phyloP scores from a whole-genome alignment of 2,329 filamentous ascomycete genomes.

The Pseudogymnoascus sp. region DNA sequence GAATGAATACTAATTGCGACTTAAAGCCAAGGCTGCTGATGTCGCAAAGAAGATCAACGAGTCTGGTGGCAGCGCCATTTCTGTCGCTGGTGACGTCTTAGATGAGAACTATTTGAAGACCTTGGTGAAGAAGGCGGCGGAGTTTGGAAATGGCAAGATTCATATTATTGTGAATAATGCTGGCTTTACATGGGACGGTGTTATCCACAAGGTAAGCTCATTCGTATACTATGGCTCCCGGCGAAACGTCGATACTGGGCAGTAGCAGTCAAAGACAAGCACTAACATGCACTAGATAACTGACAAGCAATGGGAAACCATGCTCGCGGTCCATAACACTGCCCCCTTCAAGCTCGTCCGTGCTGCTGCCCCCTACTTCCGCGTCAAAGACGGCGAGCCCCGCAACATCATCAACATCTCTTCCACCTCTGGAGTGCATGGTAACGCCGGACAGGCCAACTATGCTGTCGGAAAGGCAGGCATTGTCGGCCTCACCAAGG shows the following conservation, averaged over 20 bases:
- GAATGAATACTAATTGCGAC: conserved; percentile 15
- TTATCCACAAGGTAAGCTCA: conserved; percentile 67
- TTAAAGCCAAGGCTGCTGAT: conserved; percentile 54
- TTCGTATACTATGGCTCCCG: not conserved
- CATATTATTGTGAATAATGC: conserved; percentile 90
- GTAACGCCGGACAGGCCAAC: conserved; percentile 86
- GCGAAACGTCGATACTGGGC: not conserved
- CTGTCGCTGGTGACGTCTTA: conserved; percentile 69
- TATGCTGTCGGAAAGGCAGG: conserved; percentile 81
- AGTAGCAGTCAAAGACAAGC: not conserved
- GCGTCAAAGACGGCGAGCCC: conserved; percentile 72
- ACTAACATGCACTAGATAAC: conserved; percentile 46
- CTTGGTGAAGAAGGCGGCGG: conserved; percentile 66
- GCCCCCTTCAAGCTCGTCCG: conserved; percentile 78
- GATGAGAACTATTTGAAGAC: conserved; percentile 59
- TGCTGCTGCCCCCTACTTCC: conserved; percentile 75
- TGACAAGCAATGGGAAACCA: conserved; percentile 86
- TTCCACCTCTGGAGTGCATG: conserved; percentile 71
- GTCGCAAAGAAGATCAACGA: conserved; percentile 63
- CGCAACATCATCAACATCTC: conserved; percentile 77
- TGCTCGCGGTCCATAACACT: conserved; percentile 73
- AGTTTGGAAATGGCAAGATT: conserved; percentile 79
- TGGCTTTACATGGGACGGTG: conserved; percentile 86
- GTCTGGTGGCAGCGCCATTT: conserved; percentile 55
- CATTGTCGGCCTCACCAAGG: conserved; percentile 74